These are phyloP conservation scores for Aquilaria sinensis DNA, from an alignment of 345 rosid genomes.

Conservation along the genomic window DNA sequence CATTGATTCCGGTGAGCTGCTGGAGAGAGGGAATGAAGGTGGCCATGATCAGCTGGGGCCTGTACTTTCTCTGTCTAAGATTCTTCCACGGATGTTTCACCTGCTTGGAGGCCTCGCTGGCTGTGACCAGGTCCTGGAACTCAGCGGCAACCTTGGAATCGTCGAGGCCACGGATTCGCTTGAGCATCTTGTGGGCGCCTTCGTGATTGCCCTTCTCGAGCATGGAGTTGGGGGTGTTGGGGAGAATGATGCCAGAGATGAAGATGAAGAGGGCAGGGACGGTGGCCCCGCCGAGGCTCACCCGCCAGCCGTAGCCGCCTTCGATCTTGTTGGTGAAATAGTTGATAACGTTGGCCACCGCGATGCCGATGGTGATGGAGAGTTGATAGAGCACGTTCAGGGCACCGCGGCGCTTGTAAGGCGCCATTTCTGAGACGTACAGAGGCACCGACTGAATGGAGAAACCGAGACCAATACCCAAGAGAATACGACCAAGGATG, in stretches of 20 bases:
- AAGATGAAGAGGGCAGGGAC: conserved; percentile 34
- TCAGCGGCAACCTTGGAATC: conserved; percentile 23
- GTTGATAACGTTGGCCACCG: conserved; percentile 40
- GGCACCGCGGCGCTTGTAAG: conserved; percentile 41
- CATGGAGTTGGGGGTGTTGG: conserved; percentile 33
- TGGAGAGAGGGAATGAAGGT: conserved; percentile 36
- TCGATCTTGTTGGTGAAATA: conserved; percentile 22
- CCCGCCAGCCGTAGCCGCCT: conserved; percentile 30
- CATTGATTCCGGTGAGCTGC: conserved; percentile 43
- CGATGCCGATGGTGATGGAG: conserved; percentile 39
- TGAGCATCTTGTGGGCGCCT: conserved; percentile 20
- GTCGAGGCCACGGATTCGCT: conserved; percentile 21
- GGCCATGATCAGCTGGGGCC: conserved; percentile 24
- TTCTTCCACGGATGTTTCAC: conserved; percentile 32
- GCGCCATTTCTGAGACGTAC: conserved; percentile 57
- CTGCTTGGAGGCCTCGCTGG: conserved; percentile 23
- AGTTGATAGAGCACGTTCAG: conserved; percentile 43
- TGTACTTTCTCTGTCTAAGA: conserved; percentile 15
- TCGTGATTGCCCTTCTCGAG: conserved; percentile 23
- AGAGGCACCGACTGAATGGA: conserved; percentile 47
- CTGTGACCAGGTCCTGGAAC: conserved; percentile 23
- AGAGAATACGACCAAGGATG: conserved; percentile 39
- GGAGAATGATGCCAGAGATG: conserved; percentile 25
- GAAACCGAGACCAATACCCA: conserved; percentile 56
- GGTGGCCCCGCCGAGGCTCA: conserved; percentile 24